Evolutionary conservation across 345 rosid genomes (phyloP).

Genomic region (Chamaenerion angustifolium): DNA sequence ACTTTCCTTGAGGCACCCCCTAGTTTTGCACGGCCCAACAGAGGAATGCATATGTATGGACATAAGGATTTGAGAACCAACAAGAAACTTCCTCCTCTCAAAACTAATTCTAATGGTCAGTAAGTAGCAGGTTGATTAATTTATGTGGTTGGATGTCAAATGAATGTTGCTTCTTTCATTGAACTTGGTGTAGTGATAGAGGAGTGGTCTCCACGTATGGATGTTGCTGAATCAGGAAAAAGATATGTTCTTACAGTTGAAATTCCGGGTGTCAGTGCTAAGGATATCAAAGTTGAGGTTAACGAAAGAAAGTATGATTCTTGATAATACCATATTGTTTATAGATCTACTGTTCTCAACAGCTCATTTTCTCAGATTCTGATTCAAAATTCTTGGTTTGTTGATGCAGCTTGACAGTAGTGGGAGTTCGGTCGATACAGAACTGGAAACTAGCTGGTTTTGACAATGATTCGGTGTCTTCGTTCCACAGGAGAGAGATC

Average conservation of each 20-base stretch:
- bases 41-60: constrained; percentile 3
- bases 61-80: constrained; percentile 6
- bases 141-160: background rate
- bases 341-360: background rate
- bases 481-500: constrained; percentile 46
- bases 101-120: constrained; percentile 14
- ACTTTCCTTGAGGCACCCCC: constrained; percentile 13
- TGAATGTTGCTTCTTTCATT: background rate
- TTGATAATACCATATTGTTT: background rate
- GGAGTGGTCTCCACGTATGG: constrained; percentile 54
- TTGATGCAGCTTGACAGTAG: constrained; percentile 40
- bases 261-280: constrained; percentile 50
- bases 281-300: constrained; percentile 69
- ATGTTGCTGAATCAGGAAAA: constrained; percentile 35
- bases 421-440: constrained; percentile 30
- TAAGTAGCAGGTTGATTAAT: background rate
- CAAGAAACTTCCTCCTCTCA: constrained; percentile 8
- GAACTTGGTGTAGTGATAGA: constrained; percentile 22
- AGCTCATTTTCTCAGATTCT: background rate
- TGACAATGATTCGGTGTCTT: constrained; percentile 16
- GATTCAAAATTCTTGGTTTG: background rate
- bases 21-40: constrained; percentile 30
- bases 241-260: constrained; percentile 46
- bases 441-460: constrained; percentile 14
- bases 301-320: constrained; percentile 32